A percentile compares a stretch with the other conserved stretches of the same genome.
Conservation (phyloP, 768 basidiomycete genomes). For the Tephrocybe sp. region DNA sequence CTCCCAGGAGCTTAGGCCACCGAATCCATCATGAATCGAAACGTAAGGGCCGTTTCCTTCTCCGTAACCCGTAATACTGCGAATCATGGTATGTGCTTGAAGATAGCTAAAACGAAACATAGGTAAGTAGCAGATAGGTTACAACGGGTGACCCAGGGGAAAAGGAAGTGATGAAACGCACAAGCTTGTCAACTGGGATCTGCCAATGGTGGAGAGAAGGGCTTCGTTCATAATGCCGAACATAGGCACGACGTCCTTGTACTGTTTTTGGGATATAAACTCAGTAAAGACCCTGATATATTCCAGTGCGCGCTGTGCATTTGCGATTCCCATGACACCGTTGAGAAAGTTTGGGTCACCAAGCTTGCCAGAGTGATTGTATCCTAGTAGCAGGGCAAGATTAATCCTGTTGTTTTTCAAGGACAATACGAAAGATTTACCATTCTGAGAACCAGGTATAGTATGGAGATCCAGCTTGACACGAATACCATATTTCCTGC, state of each 20-base stretch:
- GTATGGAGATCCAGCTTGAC: slow-evolving; percentile 81
- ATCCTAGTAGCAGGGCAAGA: slow-evolving; percentile 26
- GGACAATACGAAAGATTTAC: slow-evolving; percentile 27
- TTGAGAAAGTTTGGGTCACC: slow-evolving; percentile 68
- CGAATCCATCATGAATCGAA: slow-evolving; percentile 46
- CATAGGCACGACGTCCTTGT: slow-evolving; percentile 59
- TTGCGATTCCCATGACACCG: slow-evolving; percentile 84
- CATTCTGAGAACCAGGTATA: slow-evolving; percentile 78
- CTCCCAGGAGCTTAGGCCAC: slow-evolving; percentile 33
- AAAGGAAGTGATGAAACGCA: slow-evolving; percentile 40
- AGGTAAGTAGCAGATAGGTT: not conserved
- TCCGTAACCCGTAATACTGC: slow-evolving; percentile 72
- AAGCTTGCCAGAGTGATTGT: slow-evolving; percentile 62
- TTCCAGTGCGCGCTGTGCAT: slow-evolving; percentile 77
- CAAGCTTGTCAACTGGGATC: slow-evolving; percentile 56
- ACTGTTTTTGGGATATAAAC: slow-evolving; percentile 83
- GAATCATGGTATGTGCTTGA: slow-evolving; percentile 60
- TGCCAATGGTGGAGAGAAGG: slow-evolving; percentile 54
- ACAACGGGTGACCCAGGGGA: slow-evolving; percentile 28
- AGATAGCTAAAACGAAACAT: slow-evolving; percentile 43
- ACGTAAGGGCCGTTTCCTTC: slow-evolving; percentile 66
- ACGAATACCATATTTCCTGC: slow-evolving; percentile 81
- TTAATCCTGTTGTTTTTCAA: not conserved
- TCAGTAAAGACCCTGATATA: slow-evolving; percentile 78
- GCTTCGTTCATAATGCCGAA: slow-evolving; percentile 72